These are phyloP conservation scores for Geotrichum klebahnii DNA, from an alignment of 1,139 yeast genomes.

Conservation along the genomic window DNA sequence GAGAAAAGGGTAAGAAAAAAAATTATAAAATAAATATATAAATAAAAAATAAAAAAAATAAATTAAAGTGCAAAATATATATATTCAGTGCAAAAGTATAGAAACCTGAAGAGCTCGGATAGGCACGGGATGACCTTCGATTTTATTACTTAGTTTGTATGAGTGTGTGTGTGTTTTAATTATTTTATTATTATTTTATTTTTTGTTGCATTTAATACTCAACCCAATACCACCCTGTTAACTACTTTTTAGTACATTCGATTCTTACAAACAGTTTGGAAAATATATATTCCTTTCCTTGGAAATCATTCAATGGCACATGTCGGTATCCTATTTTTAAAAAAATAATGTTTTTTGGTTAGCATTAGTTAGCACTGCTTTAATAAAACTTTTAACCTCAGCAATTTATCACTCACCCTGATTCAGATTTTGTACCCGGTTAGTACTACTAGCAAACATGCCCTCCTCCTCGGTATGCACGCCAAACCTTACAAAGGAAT, in stretches of 20 bases:
- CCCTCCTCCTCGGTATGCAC: slow-evolving; percentile 40
- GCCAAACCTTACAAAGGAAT: slow-evolving; percentile 52
- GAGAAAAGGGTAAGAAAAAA: neutral
- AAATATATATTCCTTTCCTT: slow-evolving; percentile 78
- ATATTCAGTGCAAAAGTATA: slow-evolving; percentile 1
- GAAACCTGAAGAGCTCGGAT: slow-evolving; percentile 7
- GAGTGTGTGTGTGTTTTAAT: neutral
- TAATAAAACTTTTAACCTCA: no score
- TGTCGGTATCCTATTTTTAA: slow-evolving; percentile 78
- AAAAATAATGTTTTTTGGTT: neutral
- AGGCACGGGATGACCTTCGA: slow-evolving; percentile 7
- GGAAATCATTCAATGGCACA: slow-evolving; percentile 64
- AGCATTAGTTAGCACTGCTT: neutral
- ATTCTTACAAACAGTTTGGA: slow-evolving; percentile 64
- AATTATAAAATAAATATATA: slow-evolving; percentile 1
- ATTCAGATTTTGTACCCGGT: slow-evolving; percentile 53
- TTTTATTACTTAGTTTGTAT: no score
- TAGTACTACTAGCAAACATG: slow-evolving; percentile 55
- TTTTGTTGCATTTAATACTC: neutral
- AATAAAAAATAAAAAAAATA: neutral
- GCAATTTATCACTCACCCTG: slow-evolving; percentile 40
- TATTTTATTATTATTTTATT: neutral
- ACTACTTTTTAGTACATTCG: slow-evolving; percentile 4
- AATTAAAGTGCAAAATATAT: neutral
- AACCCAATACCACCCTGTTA: no score